Percentiles rank a stretch among this genome's conserved stretches.
phyloP scores from a whole-genome alignment of 345 rosid genomes.

The Lepidium sativum region DNA sequence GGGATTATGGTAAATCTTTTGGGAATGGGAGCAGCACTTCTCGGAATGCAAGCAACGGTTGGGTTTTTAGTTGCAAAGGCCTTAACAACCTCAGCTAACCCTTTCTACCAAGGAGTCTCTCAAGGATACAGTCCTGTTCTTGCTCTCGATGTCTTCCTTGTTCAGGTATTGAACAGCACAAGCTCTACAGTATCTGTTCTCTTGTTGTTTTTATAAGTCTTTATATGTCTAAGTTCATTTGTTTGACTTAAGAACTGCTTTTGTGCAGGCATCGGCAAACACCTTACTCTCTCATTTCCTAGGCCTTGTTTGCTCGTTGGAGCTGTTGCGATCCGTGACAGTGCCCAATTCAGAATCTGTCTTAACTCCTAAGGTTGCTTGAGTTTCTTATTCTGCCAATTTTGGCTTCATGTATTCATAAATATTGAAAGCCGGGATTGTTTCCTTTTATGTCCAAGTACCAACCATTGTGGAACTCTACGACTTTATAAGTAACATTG shows the following conservation, averaged over 20 bases:
- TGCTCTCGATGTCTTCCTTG: conserved; percentile 90
- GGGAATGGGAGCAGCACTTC: conserved; percentile 92
- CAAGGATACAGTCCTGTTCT: conserved; percentile 83
- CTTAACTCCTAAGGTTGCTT: conserved; percentile 49
- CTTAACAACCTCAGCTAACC: conserved; percentile 80
- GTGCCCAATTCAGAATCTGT: conserved; percentile 49
- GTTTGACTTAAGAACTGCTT: not conserved
- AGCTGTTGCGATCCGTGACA: conserved; percentile 85
- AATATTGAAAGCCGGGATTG: not conserved
- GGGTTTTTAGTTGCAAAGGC: conserved; percentile 90
- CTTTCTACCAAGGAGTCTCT: conserved; percentile 74
- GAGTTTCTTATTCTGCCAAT: conserved; percentile 11
- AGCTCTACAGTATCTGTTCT: not conserved
- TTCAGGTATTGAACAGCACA: conserved; percentile 52
- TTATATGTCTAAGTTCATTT: not conserved
- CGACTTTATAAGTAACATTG: not conserved
- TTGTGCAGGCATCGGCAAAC: conserved; percentile 88
- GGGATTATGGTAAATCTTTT: conserved; percentile 73
- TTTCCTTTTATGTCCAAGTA: not conserved
- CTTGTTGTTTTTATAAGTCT: not conserved
- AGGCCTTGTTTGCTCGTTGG: conserved; percentile 82
- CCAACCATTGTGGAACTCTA: not conserved
- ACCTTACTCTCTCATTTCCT: conserved; percentile 92
- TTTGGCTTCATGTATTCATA: conserved; percentile 6
- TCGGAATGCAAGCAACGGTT: conserved; percentile 96